A percentile compares a stretch with the other conserved stretches of the same genome.
Conservation (phyloP, 202 grass and related monocot genomes). For the Dendrocalamus latiflorus region DNA sequence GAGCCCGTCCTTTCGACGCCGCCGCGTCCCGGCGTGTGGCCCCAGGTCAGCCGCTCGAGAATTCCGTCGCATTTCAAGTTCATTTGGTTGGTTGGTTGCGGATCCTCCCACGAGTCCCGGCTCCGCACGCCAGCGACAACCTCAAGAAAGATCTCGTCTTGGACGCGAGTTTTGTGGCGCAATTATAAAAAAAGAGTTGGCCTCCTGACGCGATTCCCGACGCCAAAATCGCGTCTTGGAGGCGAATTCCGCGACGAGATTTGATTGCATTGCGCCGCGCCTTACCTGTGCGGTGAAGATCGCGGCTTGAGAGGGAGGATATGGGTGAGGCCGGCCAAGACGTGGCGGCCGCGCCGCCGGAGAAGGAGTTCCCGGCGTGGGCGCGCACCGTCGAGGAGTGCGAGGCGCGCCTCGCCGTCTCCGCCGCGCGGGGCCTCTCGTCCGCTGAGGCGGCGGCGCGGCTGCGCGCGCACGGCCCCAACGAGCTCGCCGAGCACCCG, state of each 20-base stretch:
- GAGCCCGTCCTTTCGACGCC: neutral
- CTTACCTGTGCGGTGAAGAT: neutral
- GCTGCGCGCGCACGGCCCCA: conserved; percentile 33
- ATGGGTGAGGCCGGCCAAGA: conserved; percentile 65
- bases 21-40: neutral
- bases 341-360: neutral
- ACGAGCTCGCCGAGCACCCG: conserved; percentile 83
- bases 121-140: conserved; percentile 16
- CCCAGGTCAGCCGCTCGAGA: neutral
- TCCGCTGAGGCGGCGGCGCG: conserved; percentile 38
- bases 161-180: neutral
- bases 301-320: neutral
- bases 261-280: neutral
- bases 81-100: neutral
- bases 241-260: neutral
- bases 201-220: neutral
- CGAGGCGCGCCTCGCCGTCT: conserved; percentile 32
- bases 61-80: neutral
- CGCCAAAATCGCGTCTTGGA: neutral
- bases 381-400: conserved; percentile 56
- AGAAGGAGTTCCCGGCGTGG: conserved; percentile 62
- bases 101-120: neutral
- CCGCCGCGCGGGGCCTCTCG: conserved; percentile 16
- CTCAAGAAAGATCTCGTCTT: conserved; percentile 5
- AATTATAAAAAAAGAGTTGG: neutral